phyloP scores from a whole-genome alignment of 2,329 filamentous ascomycete genomes.

The Talaromyces piceae region DNA sequence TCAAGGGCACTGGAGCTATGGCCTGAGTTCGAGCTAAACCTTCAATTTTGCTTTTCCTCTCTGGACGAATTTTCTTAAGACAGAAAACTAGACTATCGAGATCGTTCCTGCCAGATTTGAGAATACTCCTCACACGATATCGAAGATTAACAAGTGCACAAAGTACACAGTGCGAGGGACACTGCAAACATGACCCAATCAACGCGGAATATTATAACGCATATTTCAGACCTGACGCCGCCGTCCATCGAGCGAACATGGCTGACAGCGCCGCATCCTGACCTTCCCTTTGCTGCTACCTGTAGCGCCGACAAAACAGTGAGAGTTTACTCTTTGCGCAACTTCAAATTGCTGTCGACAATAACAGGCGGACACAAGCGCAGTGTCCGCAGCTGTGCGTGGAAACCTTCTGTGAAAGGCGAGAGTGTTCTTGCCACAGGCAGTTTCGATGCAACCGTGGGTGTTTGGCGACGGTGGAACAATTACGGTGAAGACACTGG shows the following conservation, averaged over 20 bases:
- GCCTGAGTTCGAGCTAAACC: neutral
- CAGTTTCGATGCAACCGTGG: slow-evolving; percentile 88
- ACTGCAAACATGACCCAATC: neutral
- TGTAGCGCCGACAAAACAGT: slow-evolving; percentile 79
- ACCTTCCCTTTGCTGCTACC: slow-evolving; percentile 79
- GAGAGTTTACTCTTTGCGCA: slow-evolving; percentile 79
- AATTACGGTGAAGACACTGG: slow-evolving; percentile 21
- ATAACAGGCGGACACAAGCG: slow-evolving; percentile 85
- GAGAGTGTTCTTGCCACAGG: slow-evolving; percentile 80
- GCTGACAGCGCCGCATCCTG: slow-evolving; percentile 78
- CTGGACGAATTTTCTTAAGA: no score
- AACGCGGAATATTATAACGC: slow-evolving; percentile 22
- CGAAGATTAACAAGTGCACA: neutral
- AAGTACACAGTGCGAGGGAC: neutral
- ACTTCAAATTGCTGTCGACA: slow-evolving; percentile 68
- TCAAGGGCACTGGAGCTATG: neutral
- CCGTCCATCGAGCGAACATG: slow-evolving; percentile 61
- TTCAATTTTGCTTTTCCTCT: neutral
- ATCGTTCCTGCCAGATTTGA: neutral
- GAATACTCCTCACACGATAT: neutral
- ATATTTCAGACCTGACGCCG: slow-evolving; percentile 47
- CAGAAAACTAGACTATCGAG: no score
- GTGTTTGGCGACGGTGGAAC: slow-evolving; percentile 64
- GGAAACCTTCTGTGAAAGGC: slow-evolving; percentile 65
- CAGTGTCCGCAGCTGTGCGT: slow-evolving; percentile 75